A percentile compares a stretch with the other conserved stretches of the same genome.
Conservation (phyloP, 495 filamentous ascomycete species). For the Penicillium cinerascens region DNA sequence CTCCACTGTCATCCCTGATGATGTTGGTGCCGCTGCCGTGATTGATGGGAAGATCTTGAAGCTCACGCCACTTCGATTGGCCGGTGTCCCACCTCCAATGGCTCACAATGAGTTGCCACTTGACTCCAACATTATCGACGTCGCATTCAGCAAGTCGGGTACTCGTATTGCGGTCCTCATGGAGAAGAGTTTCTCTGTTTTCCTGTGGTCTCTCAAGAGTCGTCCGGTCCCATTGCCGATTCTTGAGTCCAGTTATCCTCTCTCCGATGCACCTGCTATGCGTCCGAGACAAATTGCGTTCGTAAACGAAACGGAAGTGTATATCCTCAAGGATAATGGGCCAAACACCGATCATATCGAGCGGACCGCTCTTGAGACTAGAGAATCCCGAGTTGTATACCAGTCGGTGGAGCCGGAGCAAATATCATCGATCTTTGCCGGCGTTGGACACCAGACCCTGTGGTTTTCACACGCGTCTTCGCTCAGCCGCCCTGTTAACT, state of each 20-base stretch:
- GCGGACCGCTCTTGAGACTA: conserved; percentile 37
- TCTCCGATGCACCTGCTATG: conserved; percentile 33
- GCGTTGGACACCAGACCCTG: conserved; percentile 34
- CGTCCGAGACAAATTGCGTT: conserved; percentile 44
- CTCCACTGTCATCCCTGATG: conserved; percentile 65
- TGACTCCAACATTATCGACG: conserved; percentile 63
- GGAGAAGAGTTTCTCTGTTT: conserved; percentile 58
- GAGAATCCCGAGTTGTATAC: conserved; percentile 30
- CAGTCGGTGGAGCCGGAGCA: conserved; percentile 34
- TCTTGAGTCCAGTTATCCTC: conserved; percentile 44
- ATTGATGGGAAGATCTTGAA: conserved; percentile 79
- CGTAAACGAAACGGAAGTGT: conserved; percentile 44
- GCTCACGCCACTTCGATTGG: conserved; percentile 76
- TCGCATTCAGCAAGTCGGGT: conserved; percentile 64
- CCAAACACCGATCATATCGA: conserved; percentile 36
- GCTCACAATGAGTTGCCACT: conserved; percentile 69
- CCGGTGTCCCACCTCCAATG: conserved; percentile 92
- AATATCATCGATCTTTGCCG: conserved; percentile 38
- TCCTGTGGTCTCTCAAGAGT: conserved; percentile 57
- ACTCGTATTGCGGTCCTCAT: conserved; percentile 71
- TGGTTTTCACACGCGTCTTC: conserved; percentile 39
- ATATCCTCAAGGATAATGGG: conserved; percentile 33
- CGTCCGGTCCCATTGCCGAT: conserved; percentile 43
- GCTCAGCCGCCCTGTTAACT: conserved; percentile 24
- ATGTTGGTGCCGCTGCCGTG: conserved; percentile 80